phyloP scores from a whole-genome alignment of 2,329 filamentous ascomycete genomes.

The Talaromyces sp. region DNA sequence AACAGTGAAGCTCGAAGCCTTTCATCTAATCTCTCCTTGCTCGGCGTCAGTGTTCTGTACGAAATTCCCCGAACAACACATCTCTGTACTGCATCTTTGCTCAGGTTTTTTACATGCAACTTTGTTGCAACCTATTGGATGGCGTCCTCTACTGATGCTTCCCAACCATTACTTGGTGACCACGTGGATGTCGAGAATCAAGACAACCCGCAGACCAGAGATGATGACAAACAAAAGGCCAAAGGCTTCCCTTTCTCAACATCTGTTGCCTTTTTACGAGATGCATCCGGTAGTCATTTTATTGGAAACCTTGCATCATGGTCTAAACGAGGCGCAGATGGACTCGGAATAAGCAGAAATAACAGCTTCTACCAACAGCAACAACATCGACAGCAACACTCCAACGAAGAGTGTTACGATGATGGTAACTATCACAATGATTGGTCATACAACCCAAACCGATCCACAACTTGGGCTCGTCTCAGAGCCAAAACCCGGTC shows the following conservation, averaged over 20 bases:
- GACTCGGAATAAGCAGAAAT: slow-evolving; percentile 7
- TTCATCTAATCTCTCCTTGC: neutral
- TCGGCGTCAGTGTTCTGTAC: neutral
- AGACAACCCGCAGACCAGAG: neutral
- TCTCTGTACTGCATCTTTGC: neutral
- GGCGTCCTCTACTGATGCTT: slow-evolving; percentile 15
- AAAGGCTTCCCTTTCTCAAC: neutral
- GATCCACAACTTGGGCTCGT: neutral
- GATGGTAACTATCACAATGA: slow-evolving; percentile 7
- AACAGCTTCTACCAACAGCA: slow-evolving; percentile 1
- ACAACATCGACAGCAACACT: neutral
- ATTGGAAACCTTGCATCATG: slow-evolving; percentile 13
- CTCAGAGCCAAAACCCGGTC: slow-evolving; percentile 19
- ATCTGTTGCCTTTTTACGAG: neutral
- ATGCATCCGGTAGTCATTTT: neutral
- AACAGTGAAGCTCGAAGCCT: neutral
- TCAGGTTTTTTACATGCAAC: neutral
- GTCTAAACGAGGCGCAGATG: slow-evolving; percentile 5
- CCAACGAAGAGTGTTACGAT: neutral
- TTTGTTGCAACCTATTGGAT: neutral
- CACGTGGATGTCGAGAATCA: slow-evolving; percentile 9
- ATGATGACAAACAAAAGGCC: neutral
- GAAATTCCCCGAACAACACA: neutral
- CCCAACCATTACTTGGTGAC: slow-evolving; percentile 15
- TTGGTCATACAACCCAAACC: neutral